Base-by-base conservation (phyloP, 805 yeast species). In the Sugiyamaella floridensis region DNA sequence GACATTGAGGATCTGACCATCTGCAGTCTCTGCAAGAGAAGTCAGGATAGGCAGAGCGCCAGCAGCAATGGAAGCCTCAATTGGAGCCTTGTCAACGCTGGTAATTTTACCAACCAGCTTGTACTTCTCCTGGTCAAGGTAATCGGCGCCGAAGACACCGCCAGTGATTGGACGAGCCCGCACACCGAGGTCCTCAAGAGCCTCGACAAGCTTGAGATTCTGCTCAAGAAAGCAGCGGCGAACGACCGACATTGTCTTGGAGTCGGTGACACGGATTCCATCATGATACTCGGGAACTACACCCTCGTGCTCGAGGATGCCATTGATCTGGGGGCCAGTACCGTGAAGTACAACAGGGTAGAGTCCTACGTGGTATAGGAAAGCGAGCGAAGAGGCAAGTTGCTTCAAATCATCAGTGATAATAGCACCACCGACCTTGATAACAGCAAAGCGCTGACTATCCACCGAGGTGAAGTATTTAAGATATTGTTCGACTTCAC, bases 351-450 rank as follows among this genome's bases (percentile, higher is more conserved):
- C 96, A 57, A 93, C 89, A 22, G 99, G 99, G 64, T 89, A 93
- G 55, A 93, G 78, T 11, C 99, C 99, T 49, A 93, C 96, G 66
- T 93, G 99, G 75, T 93, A 93, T 59, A 93, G 75, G 71, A 93
- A 93, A 4, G 98, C 97, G 58, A 93, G 76, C 65, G 97, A 90
- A 0, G 96, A 87, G 0, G 99, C 99, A 61, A 93, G 75, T 71
- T 92, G 96, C 9, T 89, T 86, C 58, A 93, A 74, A 63, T 92
- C 93, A 61, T 93, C 95, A 46, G 98, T 92, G 69, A 93, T 93
- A 64, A 93, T 92, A 40, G 99, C 99, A 58, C 99, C 99, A 42
- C 99, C 99, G 44, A 93, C 99, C 69, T 93, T 93, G 71, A 93
- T 93, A 44, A 93, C 97, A 2, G 99, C 99, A 64, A 93, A 93